A percentile compares a stretch with the other conserved stretches of the same genome.
Conservation (phyloP, 306 rosid species). For the Sophora flavescens region DNA sequence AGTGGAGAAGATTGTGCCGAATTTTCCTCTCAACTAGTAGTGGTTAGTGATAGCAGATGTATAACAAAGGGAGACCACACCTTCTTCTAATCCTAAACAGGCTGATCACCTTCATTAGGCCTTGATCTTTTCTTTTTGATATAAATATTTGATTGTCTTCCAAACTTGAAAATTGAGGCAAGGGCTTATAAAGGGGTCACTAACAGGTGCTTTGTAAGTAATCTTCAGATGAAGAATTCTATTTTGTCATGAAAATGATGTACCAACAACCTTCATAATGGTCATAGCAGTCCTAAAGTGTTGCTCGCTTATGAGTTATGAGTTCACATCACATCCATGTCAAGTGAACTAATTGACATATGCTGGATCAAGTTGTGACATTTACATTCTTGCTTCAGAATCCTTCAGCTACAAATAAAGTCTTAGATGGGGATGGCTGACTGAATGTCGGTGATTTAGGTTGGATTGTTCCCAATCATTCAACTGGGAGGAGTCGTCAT, state of each 20-base stretch:
- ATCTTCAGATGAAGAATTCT: slow-evolving; percentile 35
- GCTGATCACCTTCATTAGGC: too few relatives aligned
- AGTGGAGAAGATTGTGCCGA: too few relatives aligned
- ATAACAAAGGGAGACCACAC: too few relatives aligned
- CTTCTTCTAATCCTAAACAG: too few relatives aligned
- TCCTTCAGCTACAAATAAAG: slow-evolving; percentile 76
- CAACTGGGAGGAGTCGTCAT: slow-evolving; percentile 72
- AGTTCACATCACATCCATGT: slow-evolving; percentile 24
- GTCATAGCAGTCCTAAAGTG: slow-evolving; percentile 21
- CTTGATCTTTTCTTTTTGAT: too few relatives aligned
- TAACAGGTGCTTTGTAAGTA: neutral
- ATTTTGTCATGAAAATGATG: slow-evolving; percentile 27
- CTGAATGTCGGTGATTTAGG: slow-evolving; percentile 89
- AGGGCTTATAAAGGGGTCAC: slow-evolving; percentile 26
- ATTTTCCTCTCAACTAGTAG: too few relatives aligned
- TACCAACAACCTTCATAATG: slow-evolving; percentile 23
- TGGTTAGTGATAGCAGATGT: too few relatives aligned
- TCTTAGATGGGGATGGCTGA: slow-evolving; percentile 82
- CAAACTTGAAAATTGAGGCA: slow-evolving; percentile 30
- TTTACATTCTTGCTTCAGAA: slow-evolving; percentile 64
- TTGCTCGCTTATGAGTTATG: neutral
- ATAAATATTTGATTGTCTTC: slow-evolving; percentile 14
- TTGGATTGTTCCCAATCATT: slow-evolving; percentile 87
- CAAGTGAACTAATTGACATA: slow-evolving; percentile 3
- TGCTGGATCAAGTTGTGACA: slow-evolving; percentile 36